These are phyloP conservation scores for Lasiodiplodia gonubiensis DNA, from an alignment of 2,329 filamentous ascomycete genomes.

Conservation along the genomic window DNA sequence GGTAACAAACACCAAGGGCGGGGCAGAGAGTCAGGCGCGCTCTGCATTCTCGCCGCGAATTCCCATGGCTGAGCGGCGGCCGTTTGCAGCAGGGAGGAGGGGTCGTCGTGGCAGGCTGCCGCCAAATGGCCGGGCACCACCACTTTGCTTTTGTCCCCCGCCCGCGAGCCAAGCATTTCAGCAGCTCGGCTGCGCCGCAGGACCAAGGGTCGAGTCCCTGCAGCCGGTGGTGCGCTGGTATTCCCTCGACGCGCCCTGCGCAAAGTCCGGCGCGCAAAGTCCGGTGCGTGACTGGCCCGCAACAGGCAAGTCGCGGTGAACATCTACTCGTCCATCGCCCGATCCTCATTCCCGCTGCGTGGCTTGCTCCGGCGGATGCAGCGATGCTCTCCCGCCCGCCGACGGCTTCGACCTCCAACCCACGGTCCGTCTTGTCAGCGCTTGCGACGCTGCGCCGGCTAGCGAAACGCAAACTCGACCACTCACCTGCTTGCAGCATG, in stretches of 20 bases:
- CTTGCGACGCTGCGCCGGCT: neutral
- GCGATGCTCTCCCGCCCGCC: slow-evolving; percentile 11
- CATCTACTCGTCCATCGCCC: slow-evolving; percentile 3
- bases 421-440: slow-evolving; percentile 5
- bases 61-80: slow-evolving; percentile 13
- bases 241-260: neutral
- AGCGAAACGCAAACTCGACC: slow-evolving; percentile 8
- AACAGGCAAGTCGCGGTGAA: slow-evolving; percentile 9
- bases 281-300: neutral
- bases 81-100: slow-evolving; percentile 4
- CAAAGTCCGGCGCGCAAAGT: slow-evolving; percentile 19
- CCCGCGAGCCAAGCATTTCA: slow-evolving; percentile 14
- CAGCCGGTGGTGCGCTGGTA: neutral
- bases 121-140: slow-evolving; percentile 21
- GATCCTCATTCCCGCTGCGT: neutral
- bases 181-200: slow-evolving; percentile 13
- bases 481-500: slow-evolving; percentile 19
- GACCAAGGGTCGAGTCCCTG: slow-evolving; percentile 11
- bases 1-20: neutral
- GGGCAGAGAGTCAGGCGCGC: neutral
- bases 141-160: slow-evolving; percentile 1
- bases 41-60: slow-evolving; percentile 2
- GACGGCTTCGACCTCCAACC: neutral
- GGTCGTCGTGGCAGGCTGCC: slow-evolving; percentile 15
- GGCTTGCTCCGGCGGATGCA: slow-evolving; percentile 4